Evolutionary conservation across 768 basidiomycete genomes (phyloP).

Genomic region (Gautieria morchelliformis): DNA sequence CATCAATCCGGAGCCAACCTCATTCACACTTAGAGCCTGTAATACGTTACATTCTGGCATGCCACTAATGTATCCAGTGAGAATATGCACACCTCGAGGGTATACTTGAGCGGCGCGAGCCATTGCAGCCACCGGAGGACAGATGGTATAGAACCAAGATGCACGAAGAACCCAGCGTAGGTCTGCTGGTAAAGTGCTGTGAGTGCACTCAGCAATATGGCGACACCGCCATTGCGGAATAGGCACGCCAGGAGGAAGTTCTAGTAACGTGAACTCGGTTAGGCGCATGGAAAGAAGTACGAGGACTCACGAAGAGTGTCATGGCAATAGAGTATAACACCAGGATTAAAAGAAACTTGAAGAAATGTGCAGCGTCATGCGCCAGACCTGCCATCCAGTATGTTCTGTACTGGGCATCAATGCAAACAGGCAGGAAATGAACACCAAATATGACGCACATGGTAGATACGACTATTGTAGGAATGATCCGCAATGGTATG

Average conservation of each 20-base stretch:
- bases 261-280: constrained; percentile 25
- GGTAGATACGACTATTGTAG: constrained; percentile 77
- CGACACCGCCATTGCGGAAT: constrained; percentile 82
- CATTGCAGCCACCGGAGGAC: constrained; percentile 93
- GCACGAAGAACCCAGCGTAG: constrained; percentile 88
- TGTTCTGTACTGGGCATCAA: constrained; percentile 33
- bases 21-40: constrained; percentile 75
- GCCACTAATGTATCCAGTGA: neutral
- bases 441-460: constrained; percentile 42
- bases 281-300: neutral
- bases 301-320: constrained; percentile 66
- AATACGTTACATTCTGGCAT: constrained; percentile 8
- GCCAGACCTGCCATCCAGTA: constrained; percentile 95
- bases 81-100: constrained; percentile 37
- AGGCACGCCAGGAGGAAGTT: constrained; percentile 85
- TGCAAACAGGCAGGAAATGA: neutral
- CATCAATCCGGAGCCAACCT: constrained; percentile 81
- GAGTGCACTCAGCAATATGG: constrained; percentile 78
- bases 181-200: constrained; percentile 73
- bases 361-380: constrained; percentile 69
- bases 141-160: constrained; percentile 74
- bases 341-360: constrained; percentile 90
- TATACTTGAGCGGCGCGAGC: constrained; percentile 76
- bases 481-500: constrained; percentile 78
- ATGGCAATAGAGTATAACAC: constrained; percentile 77